Evolutionary conservation across 202 grass and related monocot species (phyloP), one percentile per base, ranked within the genome.

Genomic region (Miscanthus sacchariflorus): DNA sequence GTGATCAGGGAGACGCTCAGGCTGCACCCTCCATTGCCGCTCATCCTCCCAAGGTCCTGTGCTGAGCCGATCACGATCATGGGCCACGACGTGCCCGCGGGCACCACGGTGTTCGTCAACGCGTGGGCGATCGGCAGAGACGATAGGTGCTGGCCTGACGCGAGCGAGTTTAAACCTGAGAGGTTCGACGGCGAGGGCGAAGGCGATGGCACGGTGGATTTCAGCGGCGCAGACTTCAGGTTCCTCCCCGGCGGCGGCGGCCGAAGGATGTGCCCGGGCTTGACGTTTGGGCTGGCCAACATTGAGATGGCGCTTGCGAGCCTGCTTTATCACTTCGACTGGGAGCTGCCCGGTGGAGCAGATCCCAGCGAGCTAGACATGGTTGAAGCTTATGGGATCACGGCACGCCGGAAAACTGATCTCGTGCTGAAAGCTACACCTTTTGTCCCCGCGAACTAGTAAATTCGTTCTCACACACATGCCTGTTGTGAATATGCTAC

Each of bases 1-100:
- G 87, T 85, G 14, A 75, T 92, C 35, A 92, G 81, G 44, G 91
- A 89, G 84, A 54, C 84, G 0, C n/a, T 90, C 3, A 33, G 91
- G 18, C 19, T 90, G 18, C 91, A 87, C 45, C 75, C 89, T 19
- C 85, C 84, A 0, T 17, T 69, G 14, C 86, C 89, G 0, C 54
- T 89, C 18, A 59, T 93, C 5, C 50, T 93, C 10, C 89, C 86
- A 11, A 76, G 83, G 25, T 13, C 45, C 0, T 79, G 77, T 4
- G 64, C 46, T 13, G 77, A 81, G 10, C 13, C 59, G 5, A 27
- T 63, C 18, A 85, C 73, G 5, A 35, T 91, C 72, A 23, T 86
- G 49, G 83, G 86, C 9, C 68, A 88, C 25, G 66, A 91, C 54
- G 43, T 91, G 7, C 86, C 90, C 0, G 14, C 19, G 3, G 80